Percentiles rank a stretch among this genome's conserved stretches.
Evolutionary conservation across 2,329 filamentous ascomycete species (phyloP).

Genomic region (Fusarium clavum): DNA sequence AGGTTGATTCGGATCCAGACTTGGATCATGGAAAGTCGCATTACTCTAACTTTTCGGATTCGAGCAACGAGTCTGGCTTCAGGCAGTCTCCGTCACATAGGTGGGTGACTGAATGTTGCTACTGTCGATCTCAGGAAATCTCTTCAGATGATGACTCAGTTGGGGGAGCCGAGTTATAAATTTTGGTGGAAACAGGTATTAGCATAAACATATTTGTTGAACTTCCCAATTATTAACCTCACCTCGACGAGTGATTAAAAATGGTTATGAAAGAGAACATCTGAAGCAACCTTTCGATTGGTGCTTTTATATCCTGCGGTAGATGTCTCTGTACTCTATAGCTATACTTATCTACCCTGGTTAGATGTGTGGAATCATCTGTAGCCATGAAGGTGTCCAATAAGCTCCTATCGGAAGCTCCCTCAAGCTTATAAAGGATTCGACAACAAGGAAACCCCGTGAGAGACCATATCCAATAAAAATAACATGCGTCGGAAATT

Average conservation of each 20-base stretch:
- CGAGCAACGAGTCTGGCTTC: rapidly evolving
- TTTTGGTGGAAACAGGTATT: conserved; percentile 12
- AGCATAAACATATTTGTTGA: no score
- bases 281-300: no score
- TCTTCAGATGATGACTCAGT: neutral
- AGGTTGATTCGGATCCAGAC: rapidly evolving
- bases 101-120: rapidly evolving
- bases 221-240: no score
- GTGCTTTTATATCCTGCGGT: no score
- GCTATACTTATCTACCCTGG: rapidly evolving
- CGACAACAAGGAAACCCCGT: neutral
- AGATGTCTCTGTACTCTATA: no score
- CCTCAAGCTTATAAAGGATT: neutral
- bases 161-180: rapidly evolving
- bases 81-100: neutral
- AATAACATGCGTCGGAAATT: rapidly evolving
- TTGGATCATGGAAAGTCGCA: neutral
- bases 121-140: neutral
- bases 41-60: rapidly evolving
- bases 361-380: neutral
- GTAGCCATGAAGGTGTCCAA: neutral
- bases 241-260: no score
- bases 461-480: neutral
- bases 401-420: neutral
- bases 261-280: no score